Evolutionary conservation across 2,329 filamentous ascomycete genomes (phyloP), one percentile per base, ranked within the genome.

Genomic region (Fusarium proliferatum): DNA sequence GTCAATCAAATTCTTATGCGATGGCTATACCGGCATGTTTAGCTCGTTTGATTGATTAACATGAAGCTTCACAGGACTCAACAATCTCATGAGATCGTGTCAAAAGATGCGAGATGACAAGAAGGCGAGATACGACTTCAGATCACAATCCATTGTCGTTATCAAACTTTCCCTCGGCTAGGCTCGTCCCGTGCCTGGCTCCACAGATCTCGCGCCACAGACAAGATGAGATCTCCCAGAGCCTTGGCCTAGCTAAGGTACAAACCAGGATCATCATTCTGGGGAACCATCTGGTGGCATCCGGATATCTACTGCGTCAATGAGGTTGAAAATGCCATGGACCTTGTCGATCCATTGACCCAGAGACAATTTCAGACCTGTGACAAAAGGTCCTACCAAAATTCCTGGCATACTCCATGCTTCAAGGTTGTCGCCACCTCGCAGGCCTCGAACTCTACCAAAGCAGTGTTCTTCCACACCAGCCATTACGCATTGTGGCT

Each of bases 111-210:
- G 15, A 36, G 19, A 28, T n/a, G 19, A 38, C 17, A 48, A 39
- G 26, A 30, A 45, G 28, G 26, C 30, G 23, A 55, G 41, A 56
- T 30, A 38, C n/a, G 23, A 55, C 45, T 67, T 56, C 21, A 45
- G n/a, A 36, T 59, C 26, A 30, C 33, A 56, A n/a, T 45, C 30
- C 42, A 65, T 38, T 45, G 57, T 45, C 41, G 9, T 13, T 39
- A 28, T 60, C 58, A 63, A 64, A 38, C 52, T 64, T 28, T 33
- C 33, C 43, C 52, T 69, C 59, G 33, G 58, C 76, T 78, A 78
- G 76, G 76, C 73, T 68, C 76, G 76, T 78, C 73, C 76, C 76
- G 76, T 74, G 61, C 59, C 71, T 61, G 62, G 68, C 73, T 61
- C 76, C 76, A 71, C 73, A 53, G 69, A 75, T 76, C 76, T 69